phyloP scores from a whole-genome alignment of 192 early-diverging fungal genomes.

The Linderina pennispora region DNA sequence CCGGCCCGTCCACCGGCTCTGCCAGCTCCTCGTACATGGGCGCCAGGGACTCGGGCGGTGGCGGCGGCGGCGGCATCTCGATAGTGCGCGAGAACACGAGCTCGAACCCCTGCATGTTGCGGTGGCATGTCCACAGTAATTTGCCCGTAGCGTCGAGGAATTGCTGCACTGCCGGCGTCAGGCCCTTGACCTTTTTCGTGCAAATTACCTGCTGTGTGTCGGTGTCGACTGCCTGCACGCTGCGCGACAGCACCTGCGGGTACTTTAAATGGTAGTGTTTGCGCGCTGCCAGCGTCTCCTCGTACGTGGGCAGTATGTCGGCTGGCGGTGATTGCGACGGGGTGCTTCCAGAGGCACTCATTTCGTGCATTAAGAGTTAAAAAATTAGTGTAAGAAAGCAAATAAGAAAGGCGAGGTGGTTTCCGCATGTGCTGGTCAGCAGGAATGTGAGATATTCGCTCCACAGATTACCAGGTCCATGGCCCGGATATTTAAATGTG shows the following conservation, averaged over 20 bases:
- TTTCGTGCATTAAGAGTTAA: too few relatives aligned
- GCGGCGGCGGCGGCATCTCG: neutral
- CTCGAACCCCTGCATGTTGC: slow-evolving; percentile 18
- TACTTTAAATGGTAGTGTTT: slow-evolving; percentile 21
- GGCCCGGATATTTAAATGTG: too few relatives aligned
- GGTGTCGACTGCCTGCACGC: slow-evolving; percentile 16
- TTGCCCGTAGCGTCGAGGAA: neutral
- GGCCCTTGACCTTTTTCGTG: slow-evolving; percentile 5
- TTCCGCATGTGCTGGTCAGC: too few relatives aligned
- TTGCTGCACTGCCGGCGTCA: slow-evolving; percentile 3
- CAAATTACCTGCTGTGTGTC: slow-evolving; percentile 1
- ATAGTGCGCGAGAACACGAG: slow-evolving; percentile 23
- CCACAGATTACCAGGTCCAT: too few relatives aligned
- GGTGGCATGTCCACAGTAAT: slow-evolving; percentile 19
- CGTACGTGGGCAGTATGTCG: slow-evolving; percentile 22
- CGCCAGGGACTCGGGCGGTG: neutral
- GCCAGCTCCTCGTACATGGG: neutral
- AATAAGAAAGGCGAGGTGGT: too few relatives aligned
- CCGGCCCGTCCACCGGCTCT: too few relatives aligned
- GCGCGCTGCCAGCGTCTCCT: slow-evolving; percentile 22
- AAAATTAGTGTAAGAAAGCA: too few relatives aligned
- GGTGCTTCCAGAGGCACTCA: too few relatives aligned
- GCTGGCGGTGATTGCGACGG: neutral
- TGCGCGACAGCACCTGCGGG: slow-evolving; percentile 16
- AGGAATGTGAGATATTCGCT: too few relatives aligned